Evolutionary conservation across 2,329 filamentous ascomycete species (phyloP).

Genomic region (Nothomitra cinnamomea): DNA sequence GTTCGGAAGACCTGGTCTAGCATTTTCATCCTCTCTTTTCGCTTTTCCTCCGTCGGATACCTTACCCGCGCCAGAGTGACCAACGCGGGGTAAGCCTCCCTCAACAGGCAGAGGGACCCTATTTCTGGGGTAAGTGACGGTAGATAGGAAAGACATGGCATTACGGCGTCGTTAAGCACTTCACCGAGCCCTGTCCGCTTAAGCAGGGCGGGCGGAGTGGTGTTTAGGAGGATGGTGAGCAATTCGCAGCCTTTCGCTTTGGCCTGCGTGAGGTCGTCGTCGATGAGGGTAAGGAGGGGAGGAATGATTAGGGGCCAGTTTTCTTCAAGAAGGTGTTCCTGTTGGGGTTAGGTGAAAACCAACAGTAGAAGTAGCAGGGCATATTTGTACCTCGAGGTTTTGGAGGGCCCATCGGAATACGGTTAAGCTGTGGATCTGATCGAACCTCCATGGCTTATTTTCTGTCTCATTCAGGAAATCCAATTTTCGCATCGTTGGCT

Average conservation of each 20-base stretch:
- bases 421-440: constrained; percentile 32
- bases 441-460: constrained; percentile 45
- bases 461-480: constrained; percentile 24
- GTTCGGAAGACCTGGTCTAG: constrained; percentile 39
- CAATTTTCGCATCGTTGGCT: constrained; percentile 22
- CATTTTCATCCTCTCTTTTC: constrained; percentile 20
- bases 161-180: constrained; percentile 51
- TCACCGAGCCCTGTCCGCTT: constrained; percentile 44
- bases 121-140: constrained; percentile 59
- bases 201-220: constrained; percentile 36
- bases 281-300: constrained; percentile 49
- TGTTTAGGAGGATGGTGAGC: constrained; percentile 36
- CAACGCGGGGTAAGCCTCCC: constrained; percentile 48
- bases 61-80: constrained; percentile 35
- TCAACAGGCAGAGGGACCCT: constrained; percentile 49
- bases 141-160: constrained; percentile 58
- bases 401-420: constrained; percentile 45
- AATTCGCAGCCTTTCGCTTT: constrained; percentile 39
- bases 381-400: constrained; percentile 27
- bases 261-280: constrained; percentile 39
- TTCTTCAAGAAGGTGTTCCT: constrained; percentile 29
- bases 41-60: constrained; percentile 18
- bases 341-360: not conserved
- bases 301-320: constrained; percentile 56
- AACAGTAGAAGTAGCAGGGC: not conserved